phyloP scores from a whole-genome alignment of 2,329 filamentous ascomycete genomes.

The Tolypocladium inflatum region DNA sequence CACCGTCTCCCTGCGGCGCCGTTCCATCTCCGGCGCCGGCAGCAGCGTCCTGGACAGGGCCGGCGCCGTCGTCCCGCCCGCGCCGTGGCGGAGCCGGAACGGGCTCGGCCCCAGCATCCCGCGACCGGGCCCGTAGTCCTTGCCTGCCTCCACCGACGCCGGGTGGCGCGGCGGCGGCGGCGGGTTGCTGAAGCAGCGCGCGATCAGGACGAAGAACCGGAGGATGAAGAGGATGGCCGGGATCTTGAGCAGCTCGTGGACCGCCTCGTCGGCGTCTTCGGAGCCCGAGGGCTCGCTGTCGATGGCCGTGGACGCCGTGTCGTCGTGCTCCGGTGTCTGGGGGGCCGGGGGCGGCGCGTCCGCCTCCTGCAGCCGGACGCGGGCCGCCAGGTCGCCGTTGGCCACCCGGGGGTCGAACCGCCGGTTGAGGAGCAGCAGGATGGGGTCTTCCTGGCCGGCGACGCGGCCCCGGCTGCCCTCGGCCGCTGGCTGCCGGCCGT shows the following conservation, averaged over 20 bases:
- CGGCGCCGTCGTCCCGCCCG: background rate
- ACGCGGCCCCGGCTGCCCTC: background rate
- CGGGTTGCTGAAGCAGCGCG: background rate
- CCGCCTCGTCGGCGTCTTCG: background rate
- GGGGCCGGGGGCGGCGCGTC: background rate
- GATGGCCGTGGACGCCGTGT: background rate
- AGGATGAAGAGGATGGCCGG: constrained; percentile 1
- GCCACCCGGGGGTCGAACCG: background rate
- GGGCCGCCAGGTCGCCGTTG: background rate
- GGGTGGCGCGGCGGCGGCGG: background rate
- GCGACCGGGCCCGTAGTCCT: background rate
- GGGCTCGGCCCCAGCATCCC: background rate
- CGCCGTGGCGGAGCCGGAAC: background rate
- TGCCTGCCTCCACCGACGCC: no score
- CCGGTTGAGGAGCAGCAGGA: background rate
- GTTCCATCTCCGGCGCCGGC: background rate
- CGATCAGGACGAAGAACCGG: background rate
- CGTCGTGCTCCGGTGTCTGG: background rate
- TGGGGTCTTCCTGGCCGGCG: background rate
- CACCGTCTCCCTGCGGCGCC: background rate
- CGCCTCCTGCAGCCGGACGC: background rate
- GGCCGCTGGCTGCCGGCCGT: background rate
- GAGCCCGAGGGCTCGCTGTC: background rate
- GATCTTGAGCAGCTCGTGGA: background rate
- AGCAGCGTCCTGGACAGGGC: background rate